Evolutionary conservation across 164 flowering plant species (phyloP), one percentile per base, ranked within the genome.

Genomic region (Vitis amurensis): DNA sequence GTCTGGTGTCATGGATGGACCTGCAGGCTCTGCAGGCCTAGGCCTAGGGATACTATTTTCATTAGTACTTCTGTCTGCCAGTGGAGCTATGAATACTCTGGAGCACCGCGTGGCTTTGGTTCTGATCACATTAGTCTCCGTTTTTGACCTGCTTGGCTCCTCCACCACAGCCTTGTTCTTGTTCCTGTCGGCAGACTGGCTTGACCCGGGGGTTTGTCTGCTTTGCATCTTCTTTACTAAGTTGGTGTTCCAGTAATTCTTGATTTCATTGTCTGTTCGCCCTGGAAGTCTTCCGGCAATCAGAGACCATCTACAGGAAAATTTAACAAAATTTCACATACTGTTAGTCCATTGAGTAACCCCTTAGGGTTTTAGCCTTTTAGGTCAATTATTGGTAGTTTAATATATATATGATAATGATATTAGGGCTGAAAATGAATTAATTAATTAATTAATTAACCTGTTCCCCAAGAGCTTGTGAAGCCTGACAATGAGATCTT

Each of bases 231-330:
- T 78, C 23, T 76, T 81, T 19, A 79, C 68, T 8, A 81, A 59
- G 30, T 70, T 81, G 31, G 81, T 80, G 72, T 80, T 80, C 84
- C 79, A 79, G 66, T 78, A 75, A 66, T 78, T 78, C 64, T 78
- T 78, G 31, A 78, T 78, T 75, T 78, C 81, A 78, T 78, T 79
- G 79, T 79, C 82, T 75, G 82, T 79, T 75, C 82, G 73, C 59
- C 79, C 82, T 29, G 81, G 84, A 62, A 80, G 72, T 55, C 84
- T 77, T 19, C 84, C 81, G 3, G 84, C 84, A n/a, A 81, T 81
- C 55, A 81, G 61, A 55, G 84, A 76, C 84, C 84, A 81, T 71
- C 84, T 81, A 16, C 9, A 73, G 1, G 2, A 49, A 66, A 23
- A 55, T 16, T 23, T 2, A 29, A 37, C 0, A 4, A 37, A 37